A percentile compares a stretch with the other conserved stretches of the same genome.
Evolutionary conservation across 495 filamentous ascomycete species (phyloP).

Genomic region (Ascodesmis nigricans): DNA sequence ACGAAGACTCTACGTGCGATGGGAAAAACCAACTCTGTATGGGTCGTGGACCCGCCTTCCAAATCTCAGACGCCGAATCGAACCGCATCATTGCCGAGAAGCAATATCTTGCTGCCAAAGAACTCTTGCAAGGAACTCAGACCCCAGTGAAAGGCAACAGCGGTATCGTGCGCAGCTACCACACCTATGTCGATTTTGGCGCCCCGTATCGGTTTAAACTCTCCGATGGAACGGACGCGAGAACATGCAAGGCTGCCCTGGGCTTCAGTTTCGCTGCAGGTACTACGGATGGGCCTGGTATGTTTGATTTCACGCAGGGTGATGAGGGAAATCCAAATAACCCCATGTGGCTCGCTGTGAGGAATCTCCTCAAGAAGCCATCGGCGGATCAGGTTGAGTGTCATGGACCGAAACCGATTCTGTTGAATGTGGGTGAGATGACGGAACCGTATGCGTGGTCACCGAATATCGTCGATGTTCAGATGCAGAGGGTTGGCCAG

Average conservation of each 20-base stretch:
- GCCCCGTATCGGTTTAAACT: constrained; percentile 41
- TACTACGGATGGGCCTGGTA: constrained; percentile 80
- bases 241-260: constrained; percentile 75
- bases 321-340: constrained; percentile 46
- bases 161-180: constrained; percentile 45
- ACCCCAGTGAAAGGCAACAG: constrained; percentile 32
- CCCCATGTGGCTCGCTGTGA: constrained; percentile 63
- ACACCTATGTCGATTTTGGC: constrained; percentile 43
- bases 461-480: constrained; percentile 83
- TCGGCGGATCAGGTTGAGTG: constrained; percentile 50
- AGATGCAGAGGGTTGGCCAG: constrained; percentile 71
- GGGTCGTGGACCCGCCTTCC: constrained; percentile 65
- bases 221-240: constrained; percentile 47
- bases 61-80: constrained; percentile 47
- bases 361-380: constrained; percentile 48
- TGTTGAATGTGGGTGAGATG: constrained; percentile 74
- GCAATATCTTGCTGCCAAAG: constrained; percentile 47
- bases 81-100: constrained; percentile 58
- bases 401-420: constrained; percentile 66
- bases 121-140: constrained; percentile 35
- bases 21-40: constrained; percentile 59
- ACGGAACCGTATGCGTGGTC: constrained; percentile 63
- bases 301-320: constrained; percentile 88
- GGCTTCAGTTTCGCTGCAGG: constrained; percentile 90
- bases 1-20: constrained; percentile 58